A percentile compares a stretch with the other conserved stretches of the same genome.
Conservation (phyloP, 306 rosid genomes). For the Styphnolobium japonicum region DNA sequence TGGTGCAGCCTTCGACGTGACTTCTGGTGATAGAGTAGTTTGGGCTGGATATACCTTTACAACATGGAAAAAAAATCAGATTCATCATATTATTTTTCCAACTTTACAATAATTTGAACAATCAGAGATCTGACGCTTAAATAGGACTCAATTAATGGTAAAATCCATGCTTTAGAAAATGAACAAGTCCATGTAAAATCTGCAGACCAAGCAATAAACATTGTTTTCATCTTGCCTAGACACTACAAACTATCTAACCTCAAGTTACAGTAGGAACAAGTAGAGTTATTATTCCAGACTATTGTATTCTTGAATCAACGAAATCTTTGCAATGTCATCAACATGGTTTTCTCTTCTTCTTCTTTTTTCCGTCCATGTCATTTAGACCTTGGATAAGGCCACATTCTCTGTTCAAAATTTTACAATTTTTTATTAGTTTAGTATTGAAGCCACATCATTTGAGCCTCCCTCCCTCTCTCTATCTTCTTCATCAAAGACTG, state of each 20-base stretch:
- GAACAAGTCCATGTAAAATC: neutral
- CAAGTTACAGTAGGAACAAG: neutral
- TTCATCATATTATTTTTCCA: constrained; percentile 5
- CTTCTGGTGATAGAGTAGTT: constrained; percentile 60
- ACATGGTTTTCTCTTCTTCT: neutral
- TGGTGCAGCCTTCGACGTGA: constrained; percentile 50
- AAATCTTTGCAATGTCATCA: neutral
- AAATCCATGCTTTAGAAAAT: constrained; percentile 4
- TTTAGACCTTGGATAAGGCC: neutral
- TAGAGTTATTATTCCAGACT: neutral
- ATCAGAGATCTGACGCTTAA: neutral
- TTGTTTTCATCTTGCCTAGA: constrained; percentile 15
- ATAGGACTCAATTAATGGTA: neutral
- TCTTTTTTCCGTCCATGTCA: neutral
- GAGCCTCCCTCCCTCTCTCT: neutral
- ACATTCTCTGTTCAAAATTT: neutral
- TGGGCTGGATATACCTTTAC: constrained; percentile 55
- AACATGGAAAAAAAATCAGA: constrained; percentile 22
- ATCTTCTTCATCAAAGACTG: neutral
- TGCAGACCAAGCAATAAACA: constrained; percentile 1
- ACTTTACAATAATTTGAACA: constrained; percentile 4
- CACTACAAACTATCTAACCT: neutral
- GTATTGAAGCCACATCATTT: neutral
- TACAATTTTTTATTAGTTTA: neutral
- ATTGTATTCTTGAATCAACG: neutral